phyloP scores from a whole-genome alignment of 306 rosid species.

The Vigna trinervia region DNA sequence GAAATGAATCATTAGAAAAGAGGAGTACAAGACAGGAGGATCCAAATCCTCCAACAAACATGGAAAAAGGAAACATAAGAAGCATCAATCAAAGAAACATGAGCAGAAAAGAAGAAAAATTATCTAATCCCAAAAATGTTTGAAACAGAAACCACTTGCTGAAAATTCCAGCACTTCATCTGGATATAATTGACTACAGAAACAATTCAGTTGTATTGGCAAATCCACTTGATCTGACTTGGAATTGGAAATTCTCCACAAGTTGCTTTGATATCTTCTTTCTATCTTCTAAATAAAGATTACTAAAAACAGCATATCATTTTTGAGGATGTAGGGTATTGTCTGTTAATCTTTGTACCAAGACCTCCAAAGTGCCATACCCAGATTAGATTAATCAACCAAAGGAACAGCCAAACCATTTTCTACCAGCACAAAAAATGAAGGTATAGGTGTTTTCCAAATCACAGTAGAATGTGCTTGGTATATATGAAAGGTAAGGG shows the following conservation, averaged over 20 bases:
- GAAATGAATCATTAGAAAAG: constrained; percentile 17
- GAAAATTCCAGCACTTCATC: no score
- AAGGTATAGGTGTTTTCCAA: neutral
- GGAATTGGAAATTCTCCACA: constrained; percentile 1
- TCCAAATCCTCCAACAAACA: constrained; percentile 6
- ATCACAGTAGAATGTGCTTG: neutral
- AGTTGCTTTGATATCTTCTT: constrained; percentile 27
- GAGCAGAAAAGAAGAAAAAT: neutral
- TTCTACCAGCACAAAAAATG: constrained; percentile 14
- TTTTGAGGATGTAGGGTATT: neutral
- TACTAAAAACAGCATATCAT: neutral
- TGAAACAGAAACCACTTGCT: no score
- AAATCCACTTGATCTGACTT: neutral
- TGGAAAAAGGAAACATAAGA: neutral
- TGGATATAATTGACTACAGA: neutral
- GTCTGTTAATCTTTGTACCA: neutral
- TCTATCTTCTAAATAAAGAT: constrained; percentile 3
- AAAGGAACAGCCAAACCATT: constrained; percentile 19
- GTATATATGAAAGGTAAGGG: neutral
- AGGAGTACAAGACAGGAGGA: neutral
- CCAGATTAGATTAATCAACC: neutral
- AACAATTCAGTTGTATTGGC: neutral
- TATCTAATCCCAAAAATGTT: neutral
- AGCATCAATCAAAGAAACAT: constrained; percentile 11
- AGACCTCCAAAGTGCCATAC: neutral